phyloP scores from a whole-genome alignment of 441 rosid genomes.

The Codiaeum variegatum region DNA sequence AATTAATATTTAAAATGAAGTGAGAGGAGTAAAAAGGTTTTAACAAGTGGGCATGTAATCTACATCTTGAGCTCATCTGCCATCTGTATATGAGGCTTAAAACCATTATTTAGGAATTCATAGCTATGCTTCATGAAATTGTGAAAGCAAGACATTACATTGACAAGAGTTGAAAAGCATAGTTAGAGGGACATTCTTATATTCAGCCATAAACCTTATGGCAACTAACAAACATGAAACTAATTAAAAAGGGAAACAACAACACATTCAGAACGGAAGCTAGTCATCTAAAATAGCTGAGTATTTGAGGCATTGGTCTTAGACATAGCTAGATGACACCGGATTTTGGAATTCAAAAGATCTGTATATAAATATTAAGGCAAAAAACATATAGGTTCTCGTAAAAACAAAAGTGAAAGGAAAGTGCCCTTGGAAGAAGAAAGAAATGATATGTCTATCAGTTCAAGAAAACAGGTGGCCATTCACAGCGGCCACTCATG shows the following conservation, averaged over 20 bases:
- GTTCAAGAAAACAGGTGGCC: not conserved
- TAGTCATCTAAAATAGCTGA: not conserved
- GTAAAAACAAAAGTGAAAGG: not conserved
- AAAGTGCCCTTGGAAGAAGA: not conserved
- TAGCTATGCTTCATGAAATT: slow-evolving; percentile 1
- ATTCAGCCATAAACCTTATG: not conserved
- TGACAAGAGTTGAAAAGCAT: not conserved
- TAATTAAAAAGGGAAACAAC: not conserved
- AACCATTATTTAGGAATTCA: not conserved
- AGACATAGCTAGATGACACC: not conserved
- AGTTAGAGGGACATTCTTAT: not conserved
- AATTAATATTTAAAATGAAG: not conserved
- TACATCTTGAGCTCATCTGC: not conserved
- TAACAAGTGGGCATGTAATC: not conserved
- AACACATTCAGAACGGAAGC: not conserved
- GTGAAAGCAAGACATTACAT: not conserved
- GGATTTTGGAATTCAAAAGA: not conserved
- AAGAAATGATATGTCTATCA: not conserved
- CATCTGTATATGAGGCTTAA: not conserved
- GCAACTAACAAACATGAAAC: not conserved
- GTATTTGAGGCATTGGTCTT: not conserved
- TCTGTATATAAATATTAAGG: not conserved
- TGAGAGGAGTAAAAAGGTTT: not conserved
- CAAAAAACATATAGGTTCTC: not conserved
- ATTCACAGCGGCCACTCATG: not conserved